phyloP scores from a whole-genome alignment of 441 rosid species.

The Syzygium malaccense region DNA sequence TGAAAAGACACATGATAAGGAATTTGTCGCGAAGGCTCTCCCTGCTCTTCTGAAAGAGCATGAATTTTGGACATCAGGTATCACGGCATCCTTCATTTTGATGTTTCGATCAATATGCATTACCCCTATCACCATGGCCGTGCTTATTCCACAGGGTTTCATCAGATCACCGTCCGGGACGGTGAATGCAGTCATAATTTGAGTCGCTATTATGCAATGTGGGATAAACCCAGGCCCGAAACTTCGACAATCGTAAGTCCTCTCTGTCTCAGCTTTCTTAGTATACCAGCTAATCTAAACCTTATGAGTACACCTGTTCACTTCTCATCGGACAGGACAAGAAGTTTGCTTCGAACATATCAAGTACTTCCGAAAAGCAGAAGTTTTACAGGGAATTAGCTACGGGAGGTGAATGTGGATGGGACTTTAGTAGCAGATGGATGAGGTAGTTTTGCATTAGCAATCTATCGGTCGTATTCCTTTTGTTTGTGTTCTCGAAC shows the following conservation, averaged over 20 bases:
- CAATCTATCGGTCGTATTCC: neutral
- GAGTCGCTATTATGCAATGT: slow-evolving; percentile 80
- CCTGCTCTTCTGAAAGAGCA: slow-evolving; percentile 70
- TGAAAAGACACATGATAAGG: slow-evolving; percentile 46
- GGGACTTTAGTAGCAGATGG: slow-evolving; percentile 92
- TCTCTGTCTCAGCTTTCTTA: neutral
- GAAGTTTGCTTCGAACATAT: slow-evolving; percentile 48
- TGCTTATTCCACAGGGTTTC: slow-evolving; percentile 41
- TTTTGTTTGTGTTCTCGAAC: neutral
- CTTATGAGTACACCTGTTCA: neutral
- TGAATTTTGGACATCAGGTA: slow-evolving; percentile 89
- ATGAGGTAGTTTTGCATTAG: slow-evolving; percentile 41
- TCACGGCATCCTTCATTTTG: neutral
- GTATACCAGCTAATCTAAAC: neutral
- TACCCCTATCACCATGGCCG: neutral
- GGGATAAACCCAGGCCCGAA: slow-evolving; percentile 95
- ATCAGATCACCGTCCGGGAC: slow-evolving; percentile 49
- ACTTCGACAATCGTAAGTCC: slow-evolving; percentile 45
- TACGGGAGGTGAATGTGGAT: slow-evolving; percentile 84
- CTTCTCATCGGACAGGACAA: slow-evolving; percentile 40
- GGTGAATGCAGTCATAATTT: slow-evolving; percentile 39
- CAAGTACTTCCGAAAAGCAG: slow-evolving; percentile 35
- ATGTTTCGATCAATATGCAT: neutral
- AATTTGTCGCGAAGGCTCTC: slow-evolving; percentile 42
- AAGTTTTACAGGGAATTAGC: slow-evolving; percentile 56